phyloP scores from a whole-genome alignment of 306 rosid genomes.

The Cicer chorassanicum region DNA sequence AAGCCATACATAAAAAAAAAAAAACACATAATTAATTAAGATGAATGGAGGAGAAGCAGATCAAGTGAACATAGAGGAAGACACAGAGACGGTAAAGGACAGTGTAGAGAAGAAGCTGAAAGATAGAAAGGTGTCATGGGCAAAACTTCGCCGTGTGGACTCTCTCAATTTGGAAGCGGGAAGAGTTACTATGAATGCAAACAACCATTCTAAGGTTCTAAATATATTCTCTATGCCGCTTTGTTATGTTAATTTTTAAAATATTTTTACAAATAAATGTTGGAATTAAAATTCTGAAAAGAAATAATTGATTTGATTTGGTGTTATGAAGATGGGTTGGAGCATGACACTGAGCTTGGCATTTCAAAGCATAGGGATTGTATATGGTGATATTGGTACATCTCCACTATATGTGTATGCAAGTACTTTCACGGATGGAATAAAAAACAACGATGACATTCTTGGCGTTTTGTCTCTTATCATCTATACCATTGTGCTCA shows the following conservation, averaged over 20 bases:
- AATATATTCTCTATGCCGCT: too few relatives aligned
- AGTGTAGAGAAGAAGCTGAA: constrained; percentile 34
- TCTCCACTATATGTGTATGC: constrained; percentile 80
- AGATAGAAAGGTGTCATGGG: constrained; percentile 66
- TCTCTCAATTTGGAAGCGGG: constrained; percentile 90
- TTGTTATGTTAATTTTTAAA: too few relatives aligned
- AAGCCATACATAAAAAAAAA: background rate
- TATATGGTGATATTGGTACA: constrained; percentile 91
- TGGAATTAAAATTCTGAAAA: too few relatives aligned
- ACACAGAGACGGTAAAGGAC: background rate
- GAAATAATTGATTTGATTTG: background rate
- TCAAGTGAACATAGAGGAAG: background rate
- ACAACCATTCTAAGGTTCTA: constrained; percentile 45
- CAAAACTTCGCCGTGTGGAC: constrained; percentile 72
- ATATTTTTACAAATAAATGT: background rate
- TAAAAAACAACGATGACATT: constrained; percentile 54
- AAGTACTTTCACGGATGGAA: constrained; percentile 52
- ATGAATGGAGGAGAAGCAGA: constrained; percentile 43
- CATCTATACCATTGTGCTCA: constrained; percentile 66
- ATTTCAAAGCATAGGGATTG: constrained; percentile 81
- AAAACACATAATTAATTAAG: background rate
- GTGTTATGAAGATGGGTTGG: constrained; percentile 50
- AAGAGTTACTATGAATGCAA: constrained; percentile 50
- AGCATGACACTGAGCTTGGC: constrained; percentile 61
- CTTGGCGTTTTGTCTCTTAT: constrained; percentile 73